Conservation (phyloP, 352 stramenopile genomes). For the Phytophthora citrophthora region DNA sequence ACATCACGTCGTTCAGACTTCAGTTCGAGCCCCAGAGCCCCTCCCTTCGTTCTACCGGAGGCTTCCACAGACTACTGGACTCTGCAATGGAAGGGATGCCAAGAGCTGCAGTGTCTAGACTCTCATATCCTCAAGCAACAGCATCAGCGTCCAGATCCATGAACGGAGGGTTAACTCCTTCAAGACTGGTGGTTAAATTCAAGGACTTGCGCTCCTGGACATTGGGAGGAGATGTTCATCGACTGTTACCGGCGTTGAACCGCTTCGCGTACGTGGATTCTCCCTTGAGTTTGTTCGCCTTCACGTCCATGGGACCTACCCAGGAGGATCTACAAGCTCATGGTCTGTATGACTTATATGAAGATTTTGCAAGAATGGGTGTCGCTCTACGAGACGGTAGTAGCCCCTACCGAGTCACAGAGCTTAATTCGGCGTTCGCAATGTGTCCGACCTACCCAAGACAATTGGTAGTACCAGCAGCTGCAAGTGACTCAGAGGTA, state of each 20-base stretch:
- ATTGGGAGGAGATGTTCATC: constrained; percentile 62
- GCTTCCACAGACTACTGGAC: constrained; percentile 69
- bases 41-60: constrained; percentile 44
- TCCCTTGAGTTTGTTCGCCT: constrained; percentile 74
- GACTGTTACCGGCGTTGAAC: constrained; percentile 76
- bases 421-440: constrained; percentile 68
- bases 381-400: constrained; percentile 42
- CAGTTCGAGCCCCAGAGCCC: constrained; percentile 70
- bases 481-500: constrained; percentile 71
- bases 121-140: constrained; percentile 72
- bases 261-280: constrained; percentile 78
- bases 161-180: constrained; percentile 34
- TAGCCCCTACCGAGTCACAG: constrained; percentile 58
- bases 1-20: constrained; percentile 74
- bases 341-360: constrained; percentile 65
- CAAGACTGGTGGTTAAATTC: constrained; percentile 80
- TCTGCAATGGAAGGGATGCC: constrained; percentile 68
- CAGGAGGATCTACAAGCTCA: constrained; percentile 55
- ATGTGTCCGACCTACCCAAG: constrained; percentile 87
- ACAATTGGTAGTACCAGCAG: constrained; percentile 73
- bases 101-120: constrained; percentile 61
- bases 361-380: constrained; percentile 81
- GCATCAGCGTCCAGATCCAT: constrained; percentile 34
- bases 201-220: constrained; percentile 80
- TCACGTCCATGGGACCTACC: constrained; percentile 36